Evolutionary conservation across 371 early-diverging fungal species (phyloP), one percentile per base, ranked within the genome.

Genomic region (Smittium culicis): DNA sequence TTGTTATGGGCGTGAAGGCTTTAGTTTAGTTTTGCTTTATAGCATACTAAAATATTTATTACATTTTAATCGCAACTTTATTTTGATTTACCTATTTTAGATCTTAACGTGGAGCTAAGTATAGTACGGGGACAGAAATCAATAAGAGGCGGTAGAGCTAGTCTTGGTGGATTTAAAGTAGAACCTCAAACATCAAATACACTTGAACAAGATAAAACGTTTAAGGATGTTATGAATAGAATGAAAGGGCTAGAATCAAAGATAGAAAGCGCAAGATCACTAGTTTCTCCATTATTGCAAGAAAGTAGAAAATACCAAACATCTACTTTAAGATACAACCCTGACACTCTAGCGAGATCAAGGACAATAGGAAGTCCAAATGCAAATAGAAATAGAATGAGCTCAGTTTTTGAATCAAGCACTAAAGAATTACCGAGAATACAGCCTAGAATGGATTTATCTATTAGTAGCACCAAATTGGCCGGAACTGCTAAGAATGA

Each of bases 191-290:
- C 5, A 3, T 3, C 34, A 64, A 2, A 28, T n/a, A 5, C 35
- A 29, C 35, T 24, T 27, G 11, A 34, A 5, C 62, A 64, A 35
- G 28, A 34, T n/a, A 17, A 20, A 27, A 25, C 65, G 25, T 64
- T 64, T 45, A 29, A 29, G n/a, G 70, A 77, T 61, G 74, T 77
- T n/a, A 77, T 77, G 73, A 61, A 71, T 54, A 68, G 74, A 2
- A 74, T 77, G 35, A 77, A 75, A 65, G 73, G 73, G 33, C 34
- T 77, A 31, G 77, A 77, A 67, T 61, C 72, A 25, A 65, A 73
- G 35, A 65, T 77, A 32, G 72, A 73, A 3, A 72, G 72, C 16
- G 78, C 77, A 20, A 73, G 74, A 34, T 76, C 68, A 32, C 70
- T 70, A 64, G 77, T 77, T 32, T 71, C 75, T 1, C 77, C 77